Base-by-base conservation (phyloP, 257 asterid genomes). In the Rubia yunnanensis region DNA sequence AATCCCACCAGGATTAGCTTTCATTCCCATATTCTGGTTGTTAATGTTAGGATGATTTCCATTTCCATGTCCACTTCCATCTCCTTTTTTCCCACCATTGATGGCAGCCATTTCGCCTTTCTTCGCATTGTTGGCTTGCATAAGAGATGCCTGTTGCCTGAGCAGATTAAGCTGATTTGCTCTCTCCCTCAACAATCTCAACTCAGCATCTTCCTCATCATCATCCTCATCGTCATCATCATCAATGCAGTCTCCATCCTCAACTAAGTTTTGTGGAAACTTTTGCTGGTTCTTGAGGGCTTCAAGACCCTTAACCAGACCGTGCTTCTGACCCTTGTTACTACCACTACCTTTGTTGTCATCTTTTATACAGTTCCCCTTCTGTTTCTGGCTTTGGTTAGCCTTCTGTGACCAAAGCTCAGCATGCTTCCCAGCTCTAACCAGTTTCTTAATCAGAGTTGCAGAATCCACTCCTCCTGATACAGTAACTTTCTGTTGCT, bases 341-440 rank as follows among this genome's bases (percentile, higher is more conserved):
- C 20, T 70, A 22, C 23, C 23, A n/a, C 23, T 48, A 1, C 24
- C 57, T 20, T 50, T 50, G 57, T 7, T n/a, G 10, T 67, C 77
- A 23, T 84, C 80, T 64, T 76, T 84, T 11, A 32, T 49, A 60
- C 70, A 71, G 50, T 44, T 59, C n/a, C 66, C 30, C 10, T 78
- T 82, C 54, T 80, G 95, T 15, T 74, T 74, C 56, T 59, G 75
- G 72, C 46, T 80, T 28, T 72, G 92, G 49, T 62, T 77, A 6
- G 59, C 5, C 46, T 76, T 85, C 24, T 73, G 82, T 8, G 84
- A 66, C 94, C 94, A 89, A 14, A 77, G 81, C 75, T 89, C 96
- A 28, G 96, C 89, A 58, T 85, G 83, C 61, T 89, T 89, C 4
- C 94, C 94, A 63, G 84, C 84, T 65, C 59, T 82, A 3, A 75